phyloP scores from a whole-genome alignment of 257 asterid species.

The Fraxinus quadrangulata region DNA sequence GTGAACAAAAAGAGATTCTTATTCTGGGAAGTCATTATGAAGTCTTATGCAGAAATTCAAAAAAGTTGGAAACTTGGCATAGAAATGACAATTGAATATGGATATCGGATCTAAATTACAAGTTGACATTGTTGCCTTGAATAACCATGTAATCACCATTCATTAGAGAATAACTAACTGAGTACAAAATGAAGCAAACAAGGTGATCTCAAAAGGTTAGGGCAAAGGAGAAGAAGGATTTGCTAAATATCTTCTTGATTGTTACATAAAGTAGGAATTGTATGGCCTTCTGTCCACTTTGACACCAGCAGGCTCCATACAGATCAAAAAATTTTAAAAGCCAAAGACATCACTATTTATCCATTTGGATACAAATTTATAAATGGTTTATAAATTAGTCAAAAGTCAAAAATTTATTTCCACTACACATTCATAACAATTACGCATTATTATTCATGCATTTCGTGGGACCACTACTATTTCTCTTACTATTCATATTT shows the following conservation, averaged over 20 bases:
- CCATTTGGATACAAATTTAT: no score
- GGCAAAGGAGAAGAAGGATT: not conserved
- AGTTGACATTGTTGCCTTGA: not conserved
- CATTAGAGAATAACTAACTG: not conserved
- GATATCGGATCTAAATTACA: not conserved
- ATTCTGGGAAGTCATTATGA: not conserved
- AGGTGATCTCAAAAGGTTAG: not conserved
- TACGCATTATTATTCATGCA: no score
- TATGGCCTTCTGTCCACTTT: not conserved
- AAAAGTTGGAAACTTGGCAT: not conserved
- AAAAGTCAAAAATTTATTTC: no score
- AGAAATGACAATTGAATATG: not conserved
- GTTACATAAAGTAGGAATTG: not conserved
- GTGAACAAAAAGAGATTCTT: not conserved
- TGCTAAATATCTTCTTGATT: not conserved
- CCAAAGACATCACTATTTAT: not conserved
- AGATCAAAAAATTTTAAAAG: not conserved
- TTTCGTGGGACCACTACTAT: no score
- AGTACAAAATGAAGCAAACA: not conserved
- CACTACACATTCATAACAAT: no score
- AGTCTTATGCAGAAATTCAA: not conserved
- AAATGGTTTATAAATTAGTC: no score
- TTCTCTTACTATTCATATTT: no score
- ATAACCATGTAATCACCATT: not conserved
- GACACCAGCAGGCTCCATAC: not conserved